Percentiles rank a stretch among this genome's conserved stretches.
These are phyloP conservation scores for Backusella westeae DNA, from an alignment of 192 early-diverging fungal genomes.

Conservation along the genomic window DNA sequence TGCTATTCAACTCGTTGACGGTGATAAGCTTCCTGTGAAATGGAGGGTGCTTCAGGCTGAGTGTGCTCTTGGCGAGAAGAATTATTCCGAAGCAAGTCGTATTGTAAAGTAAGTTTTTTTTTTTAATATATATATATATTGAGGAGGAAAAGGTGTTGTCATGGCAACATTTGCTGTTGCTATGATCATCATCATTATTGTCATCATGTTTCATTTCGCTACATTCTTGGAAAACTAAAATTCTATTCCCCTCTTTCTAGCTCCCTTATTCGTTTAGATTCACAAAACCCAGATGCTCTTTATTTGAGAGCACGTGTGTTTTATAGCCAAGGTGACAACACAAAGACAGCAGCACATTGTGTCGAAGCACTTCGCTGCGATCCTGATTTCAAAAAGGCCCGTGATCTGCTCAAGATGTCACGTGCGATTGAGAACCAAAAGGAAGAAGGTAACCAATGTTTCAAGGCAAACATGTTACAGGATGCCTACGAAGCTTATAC, in stretches of 20 bases:
- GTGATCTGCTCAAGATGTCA: constrained; percentile 61
- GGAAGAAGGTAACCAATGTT: constrained; percentile 73
- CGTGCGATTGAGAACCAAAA: constrained; percentile 64
- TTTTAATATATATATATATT: neutral
- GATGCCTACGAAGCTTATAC: constrained; percentile 72
- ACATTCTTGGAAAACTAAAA: neutral
- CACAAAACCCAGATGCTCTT: constrained; percentile 70
- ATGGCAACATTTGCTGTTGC: neutral
- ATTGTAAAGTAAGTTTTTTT: constrained; percentile 48
- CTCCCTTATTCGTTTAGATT: constrained; percentile 56
- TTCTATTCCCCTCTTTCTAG: constrained; percentile 25
- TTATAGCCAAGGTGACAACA: constrained; percentile 67
- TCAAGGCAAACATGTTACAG: constrained; percentile 51
- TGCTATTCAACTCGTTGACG: constrained; percentile 35
- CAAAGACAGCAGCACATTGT: constrained; percentile 52
- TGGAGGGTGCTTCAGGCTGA: constrained; percentile 70
- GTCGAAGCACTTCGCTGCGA: constrained; percentile 69
- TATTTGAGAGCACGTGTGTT: constrained; percentile 63
- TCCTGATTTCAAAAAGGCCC: constrained; percentile 72
- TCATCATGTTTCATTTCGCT: neutral
- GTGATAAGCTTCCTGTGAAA: constrained; percentile 46
- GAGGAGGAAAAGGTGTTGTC: too few relatives aligned
- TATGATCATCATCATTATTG: neutral
- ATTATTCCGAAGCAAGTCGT: constrained; percentile 60
- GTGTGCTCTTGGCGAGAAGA: constrained; percentile 57